phyloP scores from a whole-genome alignment of 164 flowering plant species.

The Vitis rotundifolia region DNA sequence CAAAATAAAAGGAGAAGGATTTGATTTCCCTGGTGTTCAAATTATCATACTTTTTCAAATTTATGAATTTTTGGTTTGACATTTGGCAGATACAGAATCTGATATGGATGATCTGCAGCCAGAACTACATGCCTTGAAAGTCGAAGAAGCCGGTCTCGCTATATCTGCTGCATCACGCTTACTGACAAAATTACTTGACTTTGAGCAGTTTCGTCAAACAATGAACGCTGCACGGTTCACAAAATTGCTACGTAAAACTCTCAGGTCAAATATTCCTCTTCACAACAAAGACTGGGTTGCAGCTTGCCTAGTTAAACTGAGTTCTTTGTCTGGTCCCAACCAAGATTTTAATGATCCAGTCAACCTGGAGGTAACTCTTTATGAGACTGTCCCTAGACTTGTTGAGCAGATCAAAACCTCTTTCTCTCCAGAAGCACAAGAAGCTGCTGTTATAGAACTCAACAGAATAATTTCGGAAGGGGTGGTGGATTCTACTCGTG shows the following conservation, averaged over 20 bases:
- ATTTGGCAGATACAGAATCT: conserved; percentile 35
- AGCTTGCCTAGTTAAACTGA: conserved; percentile 68
- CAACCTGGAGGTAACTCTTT: conserved; percentile 59
- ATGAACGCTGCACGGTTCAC: conserved; percentile 43
- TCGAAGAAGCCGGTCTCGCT: conserved; percentile 76
- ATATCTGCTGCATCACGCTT: conserved; percentile 73
- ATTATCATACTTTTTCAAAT: background rate
- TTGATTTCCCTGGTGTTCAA: background rate
- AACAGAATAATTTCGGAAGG: conserved; percentile 68
- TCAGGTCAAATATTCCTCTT: conserved; percentile 62
- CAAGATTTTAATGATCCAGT: conserved; percentile 46
- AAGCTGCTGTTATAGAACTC: conserved; percentile 72
- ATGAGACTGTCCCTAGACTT: conserved; percentile 73
- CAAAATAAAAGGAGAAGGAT: background rate
- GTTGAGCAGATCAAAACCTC: conserved; percentile 60
- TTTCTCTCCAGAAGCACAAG: conserved; percentile 49
- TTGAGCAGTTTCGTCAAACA: conserved; percentile 35
- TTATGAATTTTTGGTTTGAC: background rate
- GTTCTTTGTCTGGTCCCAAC: conserved; percentile 33
- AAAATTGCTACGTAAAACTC: conserved; percentile 43
- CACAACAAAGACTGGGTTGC: conserved; percentile 74
- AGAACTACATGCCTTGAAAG: conserved; percentile 41
- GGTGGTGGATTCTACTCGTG: conserved; percentile 49
- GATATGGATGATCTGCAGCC: conserved; percentile 38
- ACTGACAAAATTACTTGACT: conserved; percentile 60